phyloP scores from a whole-genome alignment of 352 stramenopile species.

The Phytopythium montanum region DNA sequence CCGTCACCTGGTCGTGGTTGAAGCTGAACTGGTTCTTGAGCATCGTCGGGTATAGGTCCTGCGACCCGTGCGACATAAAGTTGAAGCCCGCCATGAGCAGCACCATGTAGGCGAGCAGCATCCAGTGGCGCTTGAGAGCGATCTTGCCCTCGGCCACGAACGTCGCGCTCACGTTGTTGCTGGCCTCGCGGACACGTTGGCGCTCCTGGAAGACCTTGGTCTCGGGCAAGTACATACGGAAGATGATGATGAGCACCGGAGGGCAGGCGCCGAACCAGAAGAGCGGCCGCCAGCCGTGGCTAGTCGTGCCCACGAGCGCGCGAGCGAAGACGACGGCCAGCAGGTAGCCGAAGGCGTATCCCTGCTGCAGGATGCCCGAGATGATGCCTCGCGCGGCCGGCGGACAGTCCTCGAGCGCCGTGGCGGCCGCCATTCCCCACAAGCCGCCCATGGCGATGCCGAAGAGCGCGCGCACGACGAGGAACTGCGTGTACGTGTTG shows the following conservation, averaged over 20 bases:
- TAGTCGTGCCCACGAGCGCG: conserved; percentile 30
- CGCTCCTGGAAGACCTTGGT: conserved; percentile 31
- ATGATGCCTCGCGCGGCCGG: conserved; percentile 33
- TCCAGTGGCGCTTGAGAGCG: conserved; percentile 37
- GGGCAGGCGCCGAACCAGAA: conserved; percentile 45
- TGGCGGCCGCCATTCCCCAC: conserved; percentile 38
- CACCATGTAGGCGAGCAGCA: conserved; percentile 37
- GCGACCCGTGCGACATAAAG: conserved; percentile 44
- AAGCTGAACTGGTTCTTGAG: conserved; percentile 44
- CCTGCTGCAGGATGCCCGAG: conserved; percentile 46
- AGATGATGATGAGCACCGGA: conserved; percentile 41
- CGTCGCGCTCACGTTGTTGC: conserved; percentile 17
- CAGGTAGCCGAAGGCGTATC: conserved; percentile 40
- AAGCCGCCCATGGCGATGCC: conserved; percentile 41
- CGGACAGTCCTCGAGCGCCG: conserved; percentile 33
- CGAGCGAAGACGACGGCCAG: conserved; percentile 30
- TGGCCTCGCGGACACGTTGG: conserved; percentile 20
- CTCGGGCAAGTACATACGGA: conserved; percentile 30
- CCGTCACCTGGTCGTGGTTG: conserved; percentile 37
- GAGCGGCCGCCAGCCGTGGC: conserved; percentile 37
- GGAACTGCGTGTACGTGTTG: conserved; percentile 32
- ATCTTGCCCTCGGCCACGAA: conserved; percentile 40
- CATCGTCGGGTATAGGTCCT: conserved; percentile 52
- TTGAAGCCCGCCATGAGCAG: conserved; percentile 44
- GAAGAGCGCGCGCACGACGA: conserved; percentile 26